Evolutionary conservation across 2,329 filamentous ascomycete genomes (phyloP), one percentile per base, ranked within the genome.

Genomic region (Beauveria pseudobassiana): DNA sequence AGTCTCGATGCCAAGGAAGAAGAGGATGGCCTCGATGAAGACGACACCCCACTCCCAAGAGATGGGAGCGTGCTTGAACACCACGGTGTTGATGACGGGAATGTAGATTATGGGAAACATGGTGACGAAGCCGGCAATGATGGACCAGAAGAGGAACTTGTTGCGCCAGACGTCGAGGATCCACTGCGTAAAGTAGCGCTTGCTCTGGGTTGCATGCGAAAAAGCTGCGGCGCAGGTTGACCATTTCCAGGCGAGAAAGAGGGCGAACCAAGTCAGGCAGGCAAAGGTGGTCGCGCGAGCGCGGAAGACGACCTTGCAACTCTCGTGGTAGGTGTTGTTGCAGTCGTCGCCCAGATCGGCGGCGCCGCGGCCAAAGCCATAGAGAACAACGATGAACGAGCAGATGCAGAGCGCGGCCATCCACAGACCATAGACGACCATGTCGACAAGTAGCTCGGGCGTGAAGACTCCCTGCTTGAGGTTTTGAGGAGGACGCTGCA

Each of bases 161-260:
- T 91, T 91, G 62, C 83, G 76, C 86, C 86, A 88, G 28, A 88
- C 79, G 64, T 89, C 85, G 56, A 78, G 65, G 63, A 86, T 80
- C 86, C 87, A 89, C 66, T 88, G 83, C 0, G 83, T 86, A 64
- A 86, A 82, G 68, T 85, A 83, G 51, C 74, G 76, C 66, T 82
- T 84, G 58, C 81, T 83, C 59, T 77, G 5, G 87, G 85, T 66
- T 88, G 81, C 85, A 90, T 88, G 67, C 82, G 80, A 91, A 91
- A 76, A 91, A 88, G 5, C 82, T 86, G 55, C 86, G 82, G 28
- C 88, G 84, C 76, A 88, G 81, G 65, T 88, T 80, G 63, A 90
- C 78, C 81, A 90, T 87, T 69, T 91, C 87, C 88, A 91, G 0
- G 88, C 88, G 10, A 90, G 80, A 76, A 91, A 89, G 26, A 90